Evolutionary conservation across 106 monocot genomes (phyloP).

Genomic region (Dioscorea alata): DNA sequence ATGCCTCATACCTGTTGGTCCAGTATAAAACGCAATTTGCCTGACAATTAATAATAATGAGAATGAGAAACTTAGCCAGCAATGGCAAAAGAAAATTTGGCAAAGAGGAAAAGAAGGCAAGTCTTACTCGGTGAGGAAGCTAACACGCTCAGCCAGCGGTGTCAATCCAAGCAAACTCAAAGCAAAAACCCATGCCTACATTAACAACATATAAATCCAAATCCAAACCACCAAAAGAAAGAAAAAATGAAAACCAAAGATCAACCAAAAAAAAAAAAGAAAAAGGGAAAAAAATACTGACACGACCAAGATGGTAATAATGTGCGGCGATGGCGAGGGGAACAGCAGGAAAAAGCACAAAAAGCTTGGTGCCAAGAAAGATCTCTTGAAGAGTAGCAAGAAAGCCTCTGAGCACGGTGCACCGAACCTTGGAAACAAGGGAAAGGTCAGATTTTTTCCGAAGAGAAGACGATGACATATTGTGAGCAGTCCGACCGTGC

Average conservation of each 20-base stretch:
- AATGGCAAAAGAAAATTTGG: not conserved
- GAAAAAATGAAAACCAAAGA: too few relatives aligned
- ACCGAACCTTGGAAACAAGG: slow-evolving; percentile 49
- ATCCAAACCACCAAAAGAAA: not conserved
- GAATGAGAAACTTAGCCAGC: not conserved
- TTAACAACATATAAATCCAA: not conserved
- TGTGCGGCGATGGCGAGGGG: slow-evolving; percentile 63
- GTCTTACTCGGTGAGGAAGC: slow-evolving; percentile 73
- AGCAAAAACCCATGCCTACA: slow-evolving; percentile 61
- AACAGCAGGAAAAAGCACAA: slow-evolving; percentile 69
- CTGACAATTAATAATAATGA: slow-evolving; percentile 19
- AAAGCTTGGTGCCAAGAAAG: slow-evolving; percentile 83
- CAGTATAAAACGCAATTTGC: slow-evolving; percentile 77
- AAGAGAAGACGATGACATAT: slow-evolving; percentile 73
- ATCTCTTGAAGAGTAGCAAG: slow-evolving; percentile 78
- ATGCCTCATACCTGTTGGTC: slow-evolving; percentile 56
- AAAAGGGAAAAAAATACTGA: slow-evolving; percentile 1
- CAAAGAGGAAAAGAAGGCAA: not conserved
- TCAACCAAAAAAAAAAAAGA: too few relatives aligned
- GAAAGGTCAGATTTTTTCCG: slow-evolving; percentile 72
- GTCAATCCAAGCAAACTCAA: slow-evolving; percentile 56
- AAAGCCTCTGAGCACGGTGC: slow-evolving; percentile 30
- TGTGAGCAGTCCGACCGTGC: slow-evolving; percentile 58
- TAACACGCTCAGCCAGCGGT: slow-evolving; percentile 73
- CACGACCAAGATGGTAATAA: slow-evolving; percentile 39